Conservation (phyloP, 2,329 filamentous ascomycete species). For the Rhexocercosporidium sp. region DNA sequence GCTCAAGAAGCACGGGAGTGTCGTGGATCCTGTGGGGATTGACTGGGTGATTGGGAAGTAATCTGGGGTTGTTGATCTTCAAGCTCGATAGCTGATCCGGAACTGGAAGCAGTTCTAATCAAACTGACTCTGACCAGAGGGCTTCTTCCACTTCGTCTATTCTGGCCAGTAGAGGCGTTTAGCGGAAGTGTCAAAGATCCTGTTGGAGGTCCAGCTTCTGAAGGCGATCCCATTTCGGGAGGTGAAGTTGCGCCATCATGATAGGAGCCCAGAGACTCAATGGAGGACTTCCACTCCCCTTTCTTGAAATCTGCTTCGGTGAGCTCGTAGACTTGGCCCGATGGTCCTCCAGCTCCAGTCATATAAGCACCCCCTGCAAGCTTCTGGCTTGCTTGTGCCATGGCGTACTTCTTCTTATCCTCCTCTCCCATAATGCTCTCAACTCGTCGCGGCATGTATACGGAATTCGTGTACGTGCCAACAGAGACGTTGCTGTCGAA, state of each 20-base stretch:
- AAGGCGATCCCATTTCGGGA: slow-evolving; percentile 25
- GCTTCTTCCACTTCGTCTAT: slow-evolving; percentile 40
- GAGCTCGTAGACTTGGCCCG: slow-evolving; percentile 56
- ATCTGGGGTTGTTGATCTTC: slow-evolving; percentile 24
- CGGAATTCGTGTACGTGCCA: slow-evolving; percentile 57
- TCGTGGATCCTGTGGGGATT: not conserved
- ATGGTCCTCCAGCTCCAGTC: slow-evolving; percentile 42
- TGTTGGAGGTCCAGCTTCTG: slow-evolving; percentile 22
- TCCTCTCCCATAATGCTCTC: slow-evolving; percentile 77
- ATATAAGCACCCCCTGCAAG: slow-evolving; percentile 44
- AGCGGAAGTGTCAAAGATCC: slow-evolving; percentile 29
- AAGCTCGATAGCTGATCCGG: slow-evolving; percentile 35
- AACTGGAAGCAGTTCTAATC: slow-evolving; percentile 38
- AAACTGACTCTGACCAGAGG: slow-evolving; percentile 44
- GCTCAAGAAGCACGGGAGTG: not conserved
- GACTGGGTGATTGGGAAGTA: slow-evolving; percentile 12
- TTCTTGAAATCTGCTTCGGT: slow-evolving; percentile 51
- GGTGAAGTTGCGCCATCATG: slow-evolving; percentile 30
- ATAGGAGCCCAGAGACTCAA: slow-evolving; percentile 42
- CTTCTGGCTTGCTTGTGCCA: slow-evolving; percentile 63
- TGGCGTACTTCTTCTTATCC: slow-evolving; percentile 74
- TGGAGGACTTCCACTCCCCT: slow-evolving; percentile 49
- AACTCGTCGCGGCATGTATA: slow-evolving; percentile 68
- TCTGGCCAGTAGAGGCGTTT: slow-evolving; percentile 28
- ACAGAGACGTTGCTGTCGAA: slow-evolving; percentile 69